Evolutionary conservation across 2,329 filamentous ascomycete genomes (phyloP).

Genomic region (Triangularia verruculosa): DNA sequence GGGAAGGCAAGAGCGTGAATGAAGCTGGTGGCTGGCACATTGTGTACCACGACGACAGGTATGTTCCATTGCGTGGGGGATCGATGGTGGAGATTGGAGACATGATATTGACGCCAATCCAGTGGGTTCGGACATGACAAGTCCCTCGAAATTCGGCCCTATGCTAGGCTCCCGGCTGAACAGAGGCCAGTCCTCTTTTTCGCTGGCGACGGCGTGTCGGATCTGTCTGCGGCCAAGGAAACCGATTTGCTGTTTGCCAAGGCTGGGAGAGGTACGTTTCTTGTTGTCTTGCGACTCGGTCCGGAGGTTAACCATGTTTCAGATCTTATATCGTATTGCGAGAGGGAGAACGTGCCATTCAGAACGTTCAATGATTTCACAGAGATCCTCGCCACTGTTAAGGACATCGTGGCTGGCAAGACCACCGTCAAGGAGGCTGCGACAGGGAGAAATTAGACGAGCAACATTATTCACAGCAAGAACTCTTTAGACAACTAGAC

Average conservation of each 20-base stretch:
- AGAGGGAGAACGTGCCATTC: conserved; percentile 79
- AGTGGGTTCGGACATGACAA: conserved; percentile 96
- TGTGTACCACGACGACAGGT: conserved; percentile 82
- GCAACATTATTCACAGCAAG: conserved; percentile 2
- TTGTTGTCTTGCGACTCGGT: not conserved
- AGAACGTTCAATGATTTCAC: conserved; percentile 84
- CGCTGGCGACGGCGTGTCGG: conserved; percentile 90
- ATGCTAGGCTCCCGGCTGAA: conserved; percentile 66
- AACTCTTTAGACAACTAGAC: conserved; percentile 11
- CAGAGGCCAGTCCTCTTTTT: conserved; percentile 85
- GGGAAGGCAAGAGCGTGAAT: conserved; percentile 68
- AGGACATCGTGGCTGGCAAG: conserved; percentile 27
- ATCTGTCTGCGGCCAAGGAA: conserved; percentile 87
- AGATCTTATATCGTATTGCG: conserved; percentile 88
- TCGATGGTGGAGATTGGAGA: not conserved
- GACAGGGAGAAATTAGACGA: conserved; percentile 23
- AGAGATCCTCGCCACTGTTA: conserved; percentile 37
- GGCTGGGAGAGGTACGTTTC: conserved; percentile 70
- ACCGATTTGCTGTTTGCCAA: conserved; percentile 94
- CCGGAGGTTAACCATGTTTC: not conserved
- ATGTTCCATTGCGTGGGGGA: conserved; percentile 25
- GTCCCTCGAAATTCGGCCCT: conserved; percentile 84
- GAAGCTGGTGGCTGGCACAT: conserved; percentile 85
- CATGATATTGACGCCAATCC: conserved; percentile 12
- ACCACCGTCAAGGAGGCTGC: conserved; percentile 28